Evolutionary conservation across 345 rosid genomes (phyloP), one percentile per base, ranked within the genome.

Genomic region (Theobroma cacao): DNA sequence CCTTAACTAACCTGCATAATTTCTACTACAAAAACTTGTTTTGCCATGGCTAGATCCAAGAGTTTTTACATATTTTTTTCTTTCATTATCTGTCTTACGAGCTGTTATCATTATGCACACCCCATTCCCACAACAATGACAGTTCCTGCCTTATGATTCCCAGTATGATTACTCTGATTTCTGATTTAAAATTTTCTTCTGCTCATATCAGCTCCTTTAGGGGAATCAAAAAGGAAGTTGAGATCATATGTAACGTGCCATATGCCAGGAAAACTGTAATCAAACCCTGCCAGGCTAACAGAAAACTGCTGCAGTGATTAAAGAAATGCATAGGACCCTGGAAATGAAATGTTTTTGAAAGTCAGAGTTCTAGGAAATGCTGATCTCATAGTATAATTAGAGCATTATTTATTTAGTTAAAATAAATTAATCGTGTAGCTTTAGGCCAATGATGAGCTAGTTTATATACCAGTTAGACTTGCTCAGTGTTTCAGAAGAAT

Each of bases 201-300:
- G 26, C 58, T 13, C 47, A 67, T 24, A 15, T 68, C 38, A n/a
- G 72, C 53, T 62, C 30, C 56, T 61, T 20, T 52, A 60, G 28
- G 60, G 60, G 52, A 74, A 56, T 74, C 65, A 74, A 26, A n/a
- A 74, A 40, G 77, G n/a, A 74, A 22, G 34, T 52, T 73, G 62
- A 53, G 50, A 76, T 77, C 77, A 81, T 72, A n/a, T n/a, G n/a
- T n/a, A 63, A 2, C 45, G 33, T 56, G 55, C 33, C 84, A 81
- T 78, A 56, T 72, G 78, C 74, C 69, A 76, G 43, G 31, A 34
- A 64, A 76, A 77, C 26, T 58, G 74, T 33, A 72, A 64, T 33
- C 28, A 77, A n/a, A 60, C 34, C n/a, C 52, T 62, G 83, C 80
- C 80, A 77, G 69, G 69, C 75, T 77, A 74, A 79, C 80, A 74